phyloP scores from a whole-genome alignment of 495 filamentous ascomycete genomes.

The Baudoinia panamericana region DNA sequence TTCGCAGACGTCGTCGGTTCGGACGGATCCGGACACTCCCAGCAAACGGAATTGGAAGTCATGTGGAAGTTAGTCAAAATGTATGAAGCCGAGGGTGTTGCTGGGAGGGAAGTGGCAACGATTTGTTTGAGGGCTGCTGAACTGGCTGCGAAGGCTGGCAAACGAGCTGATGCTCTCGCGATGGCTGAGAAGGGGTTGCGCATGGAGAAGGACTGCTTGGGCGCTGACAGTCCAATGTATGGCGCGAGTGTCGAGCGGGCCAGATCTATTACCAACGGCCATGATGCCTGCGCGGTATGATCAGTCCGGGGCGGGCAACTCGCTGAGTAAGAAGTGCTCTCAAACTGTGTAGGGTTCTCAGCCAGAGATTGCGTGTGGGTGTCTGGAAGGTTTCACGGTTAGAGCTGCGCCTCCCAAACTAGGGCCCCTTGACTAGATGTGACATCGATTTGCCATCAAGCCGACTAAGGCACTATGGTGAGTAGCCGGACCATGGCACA shows the following conservation, averaged over 20 bases:
- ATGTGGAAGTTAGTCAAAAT: constrained; percentile 1
- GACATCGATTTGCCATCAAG: too few species aligned
- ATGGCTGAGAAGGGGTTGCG: background rate
- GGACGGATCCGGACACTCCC: background rate
- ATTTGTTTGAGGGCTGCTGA: constrained; percentile 5
- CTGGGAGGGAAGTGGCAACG: constrained; percentile 5
- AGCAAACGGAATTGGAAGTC: constrained; percentile 1
- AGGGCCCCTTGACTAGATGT: too few species aligned
- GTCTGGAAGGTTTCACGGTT: too few species aligned
- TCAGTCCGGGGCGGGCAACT: too few species aligned
- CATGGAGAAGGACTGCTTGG: constrained; percentile 1
- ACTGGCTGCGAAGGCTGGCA: background rate
- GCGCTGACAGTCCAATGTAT: constrained; percentile 6
- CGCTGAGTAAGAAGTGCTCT: too few species aligned
- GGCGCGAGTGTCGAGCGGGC: background rate
- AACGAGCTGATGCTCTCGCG: background rate
- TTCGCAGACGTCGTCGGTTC: background rate
- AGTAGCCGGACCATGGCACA: too few species aligned
- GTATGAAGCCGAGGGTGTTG: constrained; percentile 4
- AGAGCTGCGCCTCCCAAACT: too few species aligned
- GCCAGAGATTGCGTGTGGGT: too few species aligned
- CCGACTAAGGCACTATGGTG: too few species aligned
- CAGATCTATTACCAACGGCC: background rate
- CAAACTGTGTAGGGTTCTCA: too few species aligned
- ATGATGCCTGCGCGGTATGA: too few species aligned